Conservation (phyloP, 2,329 filamentous ascomycete species). For the Cladophialophora carrionii region DNA sequence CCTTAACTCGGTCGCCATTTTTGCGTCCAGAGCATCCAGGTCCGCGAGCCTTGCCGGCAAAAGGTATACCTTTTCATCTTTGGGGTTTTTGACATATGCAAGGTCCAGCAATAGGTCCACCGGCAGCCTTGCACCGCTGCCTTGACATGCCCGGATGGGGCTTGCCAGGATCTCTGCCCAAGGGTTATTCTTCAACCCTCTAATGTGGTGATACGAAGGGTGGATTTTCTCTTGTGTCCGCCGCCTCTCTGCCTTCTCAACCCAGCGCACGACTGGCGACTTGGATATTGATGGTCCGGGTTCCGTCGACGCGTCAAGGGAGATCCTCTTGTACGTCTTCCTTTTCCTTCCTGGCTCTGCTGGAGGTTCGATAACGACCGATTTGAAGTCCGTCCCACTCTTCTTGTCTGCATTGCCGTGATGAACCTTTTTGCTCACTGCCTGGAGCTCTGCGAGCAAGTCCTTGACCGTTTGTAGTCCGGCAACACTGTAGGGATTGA, state of each 20-base stretch:
- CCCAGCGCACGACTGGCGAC: conserved; percentile 27
- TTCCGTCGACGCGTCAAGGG: not conserved
- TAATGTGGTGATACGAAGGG: conserved; percentile 25
- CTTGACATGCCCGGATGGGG: conserved; percentile 31
- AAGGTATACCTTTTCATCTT: conserved; percentile 27
- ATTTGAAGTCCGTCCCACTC: not conserved
- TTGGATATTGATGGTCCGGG: conserved; percentile 1
- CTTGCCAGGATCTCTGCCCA: conserved; percentile 36
- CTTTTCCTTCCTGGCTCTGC: not conserved
- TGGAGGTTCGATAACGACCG: not conserved
- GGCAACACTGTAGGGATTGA: conserved; percentile 23
- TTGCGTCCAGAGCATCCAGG: conserved; percentile 27
- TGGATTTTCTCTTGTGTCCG: conserved; percentile 18
- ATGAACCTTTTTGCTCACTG: not conserved
- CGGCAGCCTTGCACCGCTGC: conserved; percentile 32
- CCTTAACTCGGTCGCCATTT: conserved; percentile 14
- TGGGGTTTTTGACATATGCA: conserved; percentile 27
- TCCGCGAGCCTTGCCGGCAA: conserved; percentile 34
- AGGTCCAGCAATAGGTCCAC: conserved; percentile 28
- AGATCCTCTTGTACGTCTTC: conserved; percentile 7
- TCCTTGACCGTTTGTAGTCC: conserved; percentile 5
- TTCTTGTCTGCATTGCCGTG: not conserved
- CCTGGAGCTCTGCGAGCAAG: conserved; percentile 5
- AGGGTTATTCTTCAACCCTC: conserved; percentile 32
- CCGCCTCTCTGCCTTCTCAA: conserved; percentile 15